Conservation (phyloP, 306 rosid species). For the Ormosia semicastrata region DNA sequence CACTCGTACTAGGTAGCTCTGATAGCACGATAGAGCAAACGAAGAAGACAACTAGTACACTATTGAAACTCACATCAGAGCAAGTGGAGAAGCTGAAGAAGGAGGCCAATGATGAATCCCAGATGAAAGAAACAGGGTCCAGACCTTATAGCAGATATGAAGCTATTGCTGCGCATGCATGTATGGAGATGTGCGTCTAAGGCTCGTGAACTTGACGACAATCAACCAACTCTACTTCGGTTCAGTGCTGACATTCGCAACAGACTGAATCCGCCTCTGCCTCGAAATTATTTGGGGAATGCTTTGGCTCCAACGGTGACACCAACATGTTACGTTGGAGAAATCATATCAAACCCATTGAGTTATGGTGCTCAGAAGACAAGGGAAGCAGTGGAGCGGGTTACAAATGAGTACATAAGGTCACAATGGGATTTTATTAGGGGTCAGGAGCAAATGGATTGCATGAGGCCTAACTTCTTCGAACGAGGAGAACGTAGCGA, state of each 20-base stretch:
- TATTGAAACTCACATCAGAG: not conserved
- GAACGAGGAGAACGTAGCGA: not conserved
- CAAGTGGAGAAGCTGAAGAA: not conserved
- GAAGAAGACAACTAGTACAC: not conserved
- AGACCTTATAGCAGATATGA: conserved; percentile 1
- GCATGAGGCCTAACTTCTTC: not conserved
- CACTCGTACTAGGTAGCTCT: not conserved
- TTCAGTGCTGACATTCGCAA: not conserved
- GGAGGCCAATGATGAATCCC: not conserved
- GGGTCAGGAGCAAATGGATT: not conserved
- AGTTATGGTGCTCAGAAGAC: conserved; percentile 6
- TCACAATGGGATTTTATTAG: not conserved
- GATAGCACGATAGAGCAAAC: not conserved
- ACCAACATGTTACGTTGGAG: not conserved
- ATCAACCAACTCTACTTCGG: not conserved
- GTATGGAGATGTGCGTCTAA: conserved; percentile 2
- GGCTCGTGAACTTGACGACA: not conserved
- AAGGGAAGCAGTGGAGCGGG: conserved; percentile 22
- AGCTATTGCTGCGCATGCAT: not conserved
- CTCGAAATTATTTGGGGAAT: conserved; percentile 14
- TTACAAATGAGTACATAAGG: conserved; percentile 22
- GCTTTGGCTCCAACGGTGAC: not conserved
- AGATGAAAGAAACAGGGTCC: not conserved
- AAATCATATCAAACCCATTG: not conserved
- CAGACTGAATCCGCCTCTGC: not conserved